phyloP scores from a whole-genome alignment of 2,329 filamentous ascomycete species.

The Clarireedia paspali region DNA sequence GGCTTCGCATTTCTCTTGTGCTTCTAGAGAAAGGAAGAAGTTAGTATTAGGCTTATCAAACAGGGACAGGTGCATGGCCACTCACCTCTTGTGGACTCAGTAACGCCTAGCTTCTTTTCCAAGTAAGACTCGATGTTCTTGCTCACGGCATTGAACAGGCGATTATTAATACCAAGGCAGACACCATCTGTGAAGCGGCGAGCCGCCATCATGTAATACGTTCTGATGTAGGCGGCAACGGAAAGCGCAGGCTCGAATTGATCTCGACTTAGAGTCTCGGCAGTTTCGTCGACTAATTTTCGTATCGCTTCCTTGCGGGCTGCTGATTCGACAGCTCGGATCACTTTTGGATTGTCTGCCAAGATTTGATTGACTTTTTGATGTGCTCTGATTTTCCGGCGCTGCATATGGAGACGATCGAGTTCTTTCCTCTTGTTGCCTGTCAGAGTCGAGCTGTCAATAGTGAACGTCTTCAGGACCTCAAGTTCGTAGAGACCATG shows the following conservation, averaged over 20 bases:
- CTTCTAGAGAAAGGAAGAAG: too few relatives aligned
- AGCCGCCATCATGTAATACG: slow-evolving; percentile 62
- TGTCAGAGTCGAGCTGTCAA: slow-evolving; percentile 32
- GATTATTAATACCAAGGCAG: slow-evolving; percentile 14
- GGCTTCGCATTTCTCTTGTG: too few relatives aligned
- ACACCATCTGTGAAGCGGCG: slow-evolving; percentile 52
- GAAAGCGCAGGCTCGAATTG: slow-evolving; percentile 51
- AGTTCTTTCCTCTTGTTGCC: slow-evolving; percentile 40
- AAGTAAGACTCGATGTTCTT: slow-evolving; percentile 10
- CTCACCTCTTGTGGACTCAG: neutral
- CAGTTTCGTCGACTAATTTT: neutral
- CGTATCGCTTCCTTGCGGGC: slow-evolving; percentile 1
- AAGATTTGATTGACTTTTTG: slow-evolving; percentile 26
- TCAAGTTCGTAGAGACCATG: slow-evolving; percentile 13
- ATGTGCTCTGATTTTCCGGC: slow-evolving; percentile 43
- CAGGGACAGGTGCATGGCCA: neutral
- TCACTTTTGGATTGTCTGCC: neutral
- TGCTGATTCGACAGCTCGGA: neutral
- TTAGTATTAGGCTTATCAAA: neutral
- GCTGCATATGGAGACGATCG: slow-evolving; percentile 37
- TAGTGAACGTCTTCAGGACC: slow-evolving; percentile 11
- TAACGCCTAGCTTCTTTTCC: slow-evolving; percentile 11
- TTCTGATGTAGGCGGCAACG: slow-evolving; percentile 55
- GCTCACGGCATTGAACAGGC: slow-evolving; percentile 9
- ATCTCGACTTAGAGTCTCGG: slow-evolving; percentile 44